A percentile compares a stretch with the other conserved stretches of the same genome.
Conservation (phyloP, 73 alveolate species). For the Blepharisma stoltei region DNA sequence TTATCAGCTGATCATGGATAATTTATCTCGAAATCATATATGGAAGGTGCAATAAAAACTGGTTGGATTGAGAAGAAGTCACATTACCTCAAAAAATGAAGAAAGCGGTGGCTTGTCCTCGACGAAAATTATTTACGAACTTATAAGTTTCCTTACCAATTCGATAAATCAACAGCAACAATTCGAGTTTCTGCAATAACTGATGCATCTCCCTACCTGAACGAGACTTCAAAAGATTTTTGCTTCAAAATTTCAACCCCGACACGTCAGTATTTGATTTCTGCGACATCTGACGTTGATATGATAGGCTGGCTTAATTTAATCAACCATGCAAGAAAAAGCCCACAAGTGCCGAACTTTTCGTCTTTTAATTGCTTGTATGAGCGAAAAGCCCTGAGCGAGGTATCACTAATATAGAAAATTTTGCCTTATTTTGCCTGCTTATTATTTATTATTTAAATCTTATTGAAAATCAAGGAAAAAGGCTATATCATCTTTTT, state of each 20-base stretch:
- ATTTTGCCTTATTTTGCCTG: no score
- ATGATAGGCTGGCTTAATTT: constrained; percentile 19
- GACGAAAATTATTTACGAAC: background rate
- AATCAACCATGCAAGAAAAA: background rate
- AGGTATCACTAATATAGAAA: constrained; percentile 1
- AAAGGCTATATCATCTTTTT: constrained; percentile 7
- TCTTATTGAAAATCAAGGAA: no score
- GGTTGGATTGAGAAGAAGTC: constrained; percentile 33
- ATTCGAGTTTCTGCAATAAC: background rate
- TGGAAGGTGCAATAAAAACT: constrained; percentile 23
- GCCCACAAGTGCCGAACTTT: background rate
- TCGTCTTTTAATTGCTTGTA: background rate
- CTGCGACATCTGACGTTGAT: constrained; percentile 6
- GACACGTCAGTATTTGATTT: background rate
- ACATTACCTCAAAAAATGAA: constrained; percentile 19
- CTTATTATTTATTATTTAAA: no score
- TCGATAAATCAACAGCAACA: background rate
- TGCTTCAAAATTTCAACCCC: background rate
- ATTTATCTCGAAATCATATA: background rate
- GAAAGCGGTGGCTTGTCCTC: constrained; percentile 30
- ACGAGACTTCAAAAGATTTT: background rate
- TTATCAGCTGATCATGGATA: no score
- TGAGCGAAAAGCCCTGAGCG: constrained; percentile 9
- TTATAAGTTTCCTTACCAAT: background rate
- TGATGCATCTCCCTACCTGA: background rate